Percentiles rank a stretch among this genome's conserved stretches.
phyloP scores from a whole-genome alignment of 768 basidiomycete species.

The Pulveroboletus sp. region DNA sequence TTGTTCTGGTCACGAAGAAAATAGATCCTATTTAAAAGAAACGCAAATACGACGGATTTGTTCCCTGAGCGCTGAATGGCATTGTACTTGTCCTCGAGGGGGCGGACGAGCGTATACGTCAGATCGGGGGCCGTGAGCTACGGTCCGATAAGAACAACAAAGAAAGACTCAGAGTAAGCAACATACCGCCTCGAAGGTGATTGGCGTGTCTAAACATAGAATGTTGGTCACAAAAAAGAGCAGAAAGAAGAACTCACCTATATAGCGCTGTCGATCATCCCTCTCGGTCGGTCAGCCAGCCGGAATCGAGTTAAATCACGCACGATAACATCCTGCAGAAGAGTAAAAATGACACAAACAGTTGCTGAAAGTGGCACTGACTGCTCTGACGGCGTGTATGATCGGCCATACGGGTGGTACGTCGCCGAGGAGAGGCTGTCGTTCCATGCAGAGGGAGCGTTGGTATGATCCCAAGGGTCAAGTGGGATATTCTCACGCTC shows the following conservation, averaged over 20 bases:
- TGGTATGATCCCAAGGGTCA: no score
- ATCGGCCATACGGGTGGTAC: conserved; percentile 77
- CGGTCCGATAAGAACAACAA: conserved; percentile 8
- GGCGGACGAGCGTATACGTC: conserved; percentile 85
- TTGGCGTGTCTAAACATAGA: conserved; percentile 63
- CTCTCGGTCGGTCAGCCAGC: conserved; percentile 3
- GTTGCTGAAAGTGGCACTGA: conserved; percentile 22
- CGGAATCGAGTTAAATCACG: conserved; percentile 5
- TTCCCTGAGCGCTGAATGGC: conserved; percentile 70
- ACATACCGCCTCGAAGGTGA: conserved; percentile 75
- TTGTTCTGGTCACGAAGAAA: conserved; percentile 71
- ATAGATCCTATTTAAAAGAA: conserved; percentile 82
- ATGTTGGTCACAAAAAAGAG: neutral
- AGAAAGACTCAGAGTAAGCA: neutral
- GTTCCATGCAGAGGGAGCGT: conserved; percentile 23
- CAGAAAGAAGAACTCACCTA: conserved; percentile 37
- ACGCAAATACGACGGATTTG: conserved; percentile 81
- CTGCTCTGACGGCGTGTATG: conserved; percentile 72
- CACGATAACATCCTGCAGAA: conserved; percentile 59
- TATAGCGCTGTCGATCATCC: conserved; percentile 56
- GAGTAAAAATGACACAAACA: conserved; percentile 8
- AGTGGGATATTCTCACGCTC: no score
- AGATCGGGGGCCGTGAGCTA: conserved; percentile 83
- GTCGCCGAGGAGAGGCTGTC: conserved; percentile 41
- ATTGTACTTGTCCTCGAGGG: conserved; percentile 83